Conservation (phyloP, 345 rosid genomes). For the Rhizophora mangle region DNA sequence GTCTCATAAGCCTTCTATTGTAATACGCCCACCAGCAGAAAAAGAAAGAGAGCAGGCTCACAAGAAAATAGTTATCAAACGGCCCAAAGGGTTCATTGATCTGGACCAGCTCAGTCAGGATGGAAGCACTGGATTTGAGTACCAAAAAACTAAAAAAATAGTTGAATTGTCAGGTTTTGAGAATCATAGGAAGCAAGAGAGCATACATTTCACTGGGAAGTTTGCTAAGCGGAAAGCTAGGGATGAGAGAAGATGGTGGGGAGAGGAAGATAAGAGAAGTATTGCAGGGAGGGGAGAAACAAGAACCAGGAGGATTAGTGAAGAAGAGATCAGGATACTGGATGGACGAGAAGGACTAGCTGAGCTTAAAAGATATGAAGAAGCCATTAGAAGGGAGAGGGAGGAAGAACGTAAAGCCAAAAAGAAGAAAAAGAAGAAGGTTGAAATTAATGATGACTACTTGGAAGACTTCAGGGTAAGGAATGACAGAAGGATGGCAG, state of each 20-base stretch:
- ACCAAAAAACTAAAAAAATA: conserved; percentile 75
- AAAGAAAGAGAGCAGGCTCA: conserved; percentile 61
- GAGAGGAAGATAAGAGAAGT: conserved; percentile 72
- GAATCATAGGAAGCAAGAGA: conserved; percentile 44
- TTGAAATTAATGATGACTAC: conserved; percentile 57
- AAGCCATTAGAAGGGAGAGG: conserved; percentile 64
- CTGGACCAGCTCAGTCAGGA: conserved; percentile 71
- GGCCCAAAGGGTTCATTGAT: conserved; percentile 67
- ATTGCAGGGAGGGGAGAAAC: conserved; percentile 51
- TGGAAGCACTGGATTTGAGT: conserved; percentile 56
- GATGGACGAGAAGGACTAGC: conserved; percentile 58
- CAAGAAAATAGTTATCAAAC: conserved; percentile 75
- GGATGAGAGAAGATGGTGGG: conserved; percentile 74
- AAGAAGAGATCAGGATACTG: conserved; percentile 40
- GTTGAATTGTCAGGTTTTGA: conserved; percentile 70
- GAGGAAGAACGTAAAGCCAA: conserved; percentile 87
- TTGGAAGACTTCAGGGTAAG: conserved; percentile 48
- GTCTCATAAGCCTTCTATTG: conserved; percentile 64
- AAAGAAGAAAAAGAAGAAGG: conserved; percentile 73
- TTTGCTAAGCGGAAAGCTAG: conserved; percentile 51
- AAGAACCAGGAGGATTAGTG: conserved; percentile 37
- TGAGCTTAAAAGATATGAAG: conserved; percentile 70
- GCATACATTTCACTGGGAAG: conserved; percentile 35
- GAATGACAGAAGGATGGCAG: conserved; percentile 58
- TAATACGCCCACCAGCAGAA: conserved; percentile 76